Conservation (phyloP, 345 rosid species). For the Rhodamnia argentea region DNA sequence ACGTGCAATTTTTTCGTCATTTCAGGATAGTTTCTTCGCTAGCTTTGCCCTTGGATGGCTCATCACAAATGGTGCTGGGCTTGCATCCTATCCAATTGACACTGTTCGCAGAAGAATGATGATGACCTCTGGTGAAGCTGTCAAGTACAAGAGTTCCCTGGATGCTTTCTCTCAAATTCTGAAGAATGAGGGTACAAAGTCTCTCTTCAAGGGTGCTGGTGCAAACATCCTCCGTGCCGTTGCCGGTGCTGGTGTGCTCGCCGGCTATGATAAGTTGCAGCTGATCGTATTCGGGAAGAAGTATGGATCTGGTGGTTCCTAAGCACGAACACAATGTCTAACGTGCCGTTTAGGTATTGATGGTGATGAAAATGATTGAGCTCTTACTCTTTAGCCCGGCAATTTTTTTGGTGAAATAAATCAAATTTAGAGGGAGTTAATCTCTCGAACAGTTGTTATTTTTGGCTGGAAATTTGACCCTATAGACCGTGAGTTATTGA, state of each 20-base stretch:
- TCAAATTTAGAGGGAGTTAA: conserved; percentile 1
- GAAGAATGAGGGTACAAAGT: conserved; percentile 29
- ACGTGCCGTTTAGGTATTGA: conserved; percentile 2
- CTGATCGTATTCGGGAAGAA: conserved; percentile 27
- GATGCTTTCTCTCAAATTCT: conserved; percentile 25
- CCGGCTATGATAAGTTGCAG: conserved; percentile 32
- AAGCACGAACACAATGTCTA: neutral
- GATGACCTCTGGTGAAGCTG: conserved; percentile 37
- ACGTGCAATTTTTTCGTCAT: neutral
- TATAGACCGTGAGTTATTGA: neutral
- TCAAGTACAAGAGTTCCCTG: conserved; percentile 25
- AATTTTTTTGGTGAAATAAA: conserved; percentile 1
- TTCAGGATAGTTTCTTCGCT: conserved; percentile 35
- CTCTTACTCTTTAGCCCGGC: neutral
- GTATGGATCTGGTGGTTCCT: conserved; percentile 22
- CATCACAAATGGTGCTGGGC: conserved; percentile 27
- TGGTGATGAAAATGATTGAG: conserved; percentile 6
- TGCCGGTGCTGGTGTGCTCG: conserved; percentile 34
- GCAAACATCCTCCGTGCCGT: conserved; percentile 30
- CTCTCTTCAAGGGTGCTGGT: conserved; percentile 37
- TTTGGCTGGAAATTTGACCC: neutral
- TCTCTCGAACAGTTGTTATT: neutral
- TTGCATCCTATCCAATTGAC: conserved; percentile 30
- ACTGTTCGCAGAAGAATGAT: conserved; percentile 42
- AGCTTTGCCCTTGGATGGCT: conserved; percentile 30